phyloP scores from a whole-genome alignment of 2,329 filamentous ascomycete genomes.

The Endothia cerciana region DNA sequence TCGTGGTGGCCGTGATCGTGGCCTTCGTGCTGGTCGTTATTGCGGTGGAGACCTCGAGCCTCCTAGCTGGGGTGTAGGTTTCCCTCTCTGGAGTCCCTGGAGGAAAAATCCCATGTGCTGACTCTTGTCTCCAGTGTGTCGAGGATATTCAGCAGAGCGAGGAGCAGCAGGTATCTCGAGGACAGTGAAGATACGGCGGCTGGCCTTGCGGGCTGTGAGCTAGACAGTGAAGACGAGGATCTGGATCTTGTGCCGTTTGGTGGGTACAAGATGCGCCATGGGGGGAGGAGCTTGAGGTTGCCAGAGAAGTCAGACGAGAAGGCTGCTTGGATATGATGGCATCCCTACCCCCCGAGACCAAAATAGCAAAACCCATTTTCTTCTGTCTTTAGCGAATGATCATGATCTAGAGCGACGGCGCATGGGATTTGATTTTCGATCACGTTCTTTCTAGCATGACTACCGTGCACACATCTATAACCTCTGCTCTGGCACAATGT shows the following conservation, averaged over 20 bases:
- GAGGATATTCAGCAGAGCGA: background rate
- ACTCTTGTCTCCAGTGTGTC: background rate
- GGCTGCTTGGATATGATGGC: background rate
- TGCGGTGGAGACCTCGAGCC: slow-evolving; percentile 36
- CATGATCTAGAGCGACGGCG: no score
- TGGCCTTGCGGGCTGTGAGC: background rate
- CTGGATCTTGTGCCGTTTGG: background rate
- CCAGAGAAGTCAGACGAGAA: slow-evolving; percentile 9
- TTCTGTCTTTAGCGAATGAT: no score
- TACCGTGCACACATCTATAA: no score
- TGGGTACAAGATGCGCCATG: background rate
- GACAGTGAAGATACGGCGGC: background rate
- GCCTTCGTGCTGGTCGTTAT: slow-evolving; percentile 39
- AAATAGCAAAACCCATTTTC: no score
- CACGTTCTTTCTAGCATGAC: no score
- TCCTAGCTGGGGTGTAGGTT: slow-evolving; percentile 31
- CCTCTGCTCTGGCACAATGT: no score
- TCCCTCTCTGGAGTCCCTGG: background rate
- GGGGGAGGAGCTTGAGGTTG: background rate
- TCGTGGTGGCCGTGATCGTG: slow-evolving; percentile 37
- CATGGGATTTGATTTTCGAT: no score
- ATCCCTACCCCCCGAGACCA: no score
- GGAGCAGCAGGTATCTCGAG: background rate
- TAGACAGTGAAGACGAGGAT: slow-evolving; percentile 2
- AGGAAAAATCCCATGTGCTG: background rate